Evolutionary conservation across 768 basidiomycete species (phyloP), one percentile per base, ranked within the genome.

Genomic region (Boletus reticulatus): DNA sequence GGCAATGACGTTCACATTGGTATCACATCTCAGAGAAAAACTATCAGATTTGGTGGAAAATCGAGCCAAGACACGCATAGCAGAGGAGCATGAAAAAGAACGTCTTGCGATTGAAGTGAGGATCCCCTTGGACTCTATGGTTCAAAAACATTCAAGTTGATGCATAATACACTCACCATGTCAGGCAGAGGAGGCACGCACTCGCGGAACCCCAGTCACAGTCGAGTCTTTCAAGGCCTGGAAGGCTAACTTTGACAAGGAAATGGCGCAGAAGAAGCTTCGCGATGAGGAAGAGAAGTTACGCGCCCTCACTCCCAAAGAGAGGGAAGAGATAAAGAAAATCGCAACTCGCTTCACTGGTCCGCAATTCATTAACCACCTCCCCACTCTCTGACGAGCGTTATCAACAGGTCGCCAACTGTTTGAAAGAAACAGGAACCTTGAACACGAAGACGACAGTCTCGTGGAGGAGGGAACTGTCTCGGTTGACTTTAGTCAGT

Each of bases 1-100:
- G 88, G 94, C 97, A 3, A 98, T 98, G 94, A 95, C 94, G 17
- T 99, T 97, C 68, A 94, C 96, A 0, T 78, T 99, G 17, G 87
- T 94, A 12, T 88, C 90, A 0, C 87, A 89, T 63, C 80, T 97
- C 43, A 80, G 89, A 60, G 94, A 98, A 71, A 78, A 83, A 48
- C 75, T 98, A 16, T 81, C 85, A 6, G 65, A 68, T 17, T 73
- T 95, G 24, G 81, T 93, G 36, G 80, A 80, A 38, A 65, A 72
- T 43, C 82, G 92, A 59, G 77, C 76, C 19, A 84, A 84, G 53
- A 78, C 71, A 55, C 78, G 74, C 58, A 76, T 78, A 51, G 76
- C 78, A 59, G 85, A 83, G 64, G 92, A 85, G 51, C 79, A 69
- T 52, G 92, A 98, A 72, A 84, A 79, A 64, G 89, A 91, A 65